These are phyloP conservation scores for Quercus gilva DNA, from an alignment of 306 rosid genomes.

Conservation along the genomic window DNA sequence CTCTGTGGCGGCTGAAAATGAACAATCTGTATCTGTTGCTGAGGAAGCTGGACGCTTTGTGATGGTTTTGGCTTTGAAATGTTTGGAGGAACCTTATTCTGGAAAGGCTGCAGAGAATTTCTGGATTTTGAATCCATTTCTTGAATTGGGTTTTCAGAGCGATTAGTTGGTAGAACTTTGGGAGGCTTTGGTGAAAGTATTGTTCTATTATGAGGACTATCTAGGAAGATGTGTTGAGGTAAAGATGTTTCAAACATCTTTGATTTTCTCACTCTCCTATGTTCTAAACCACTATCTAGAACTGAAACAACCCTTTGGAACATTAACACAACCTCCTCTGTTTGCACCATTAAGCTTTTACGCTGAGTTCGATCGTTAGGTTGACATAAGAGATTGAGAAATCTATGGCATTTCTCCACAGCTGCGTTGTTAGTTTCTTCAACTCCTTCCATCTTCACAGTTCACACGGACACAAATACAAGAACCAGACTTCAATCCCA, in stretches of 20 bases:
- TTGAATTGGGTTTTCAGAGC: conserved; percentile 45
- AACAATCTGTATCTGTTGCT: conserved; percentile 56
- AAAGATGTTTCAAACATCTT: conserved; percentile 52
- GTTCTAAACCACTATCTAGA: conserved; percentile 67
- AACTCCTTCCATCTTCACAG: conserved; percentile 63
- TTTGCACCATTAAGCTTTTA: conserved; percentile 59
- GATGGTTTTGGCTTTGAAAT: conserved; percentile 49
- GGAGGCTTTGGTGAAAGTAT: conserved; percentile 34
- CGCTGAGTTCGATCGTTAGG: conserved; percentile 58
- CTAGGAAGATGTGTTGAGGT: conserved; percentile 59
- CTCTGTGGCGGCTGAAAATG: conserved; percentile 56
- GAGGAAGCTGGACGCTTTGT: conserved; percentile 43
- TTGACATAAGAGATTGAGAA: conserved; percentile 54
- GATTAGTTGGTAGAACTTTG: conserved; percentile 40
- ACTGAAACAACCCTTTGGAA: conserved; percentile 84
- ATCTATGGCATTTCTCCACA: conserved; percentile 75
- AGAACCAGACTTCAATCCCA: conserved; percentile 17
- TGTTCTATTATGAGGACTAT: conserved; percentile 50
- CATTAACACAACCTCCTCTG: conserved; percentile 75
- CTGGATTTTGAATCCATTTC: conserved; percentile 52
- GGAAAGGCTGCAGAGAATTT: not conserved
- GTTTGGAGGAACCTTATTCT: conserved; percentile 49
- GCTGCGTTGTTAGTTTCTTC: conserved; percentile 80
- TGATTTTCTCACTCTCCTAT: conserved; percentile 73
- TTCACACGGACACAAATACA: too few species aligned